phyloP scores from a whole-genome alignment of 2,329 filamentous ascomycete genomes.

The Raffaelea arxii region DNA sequence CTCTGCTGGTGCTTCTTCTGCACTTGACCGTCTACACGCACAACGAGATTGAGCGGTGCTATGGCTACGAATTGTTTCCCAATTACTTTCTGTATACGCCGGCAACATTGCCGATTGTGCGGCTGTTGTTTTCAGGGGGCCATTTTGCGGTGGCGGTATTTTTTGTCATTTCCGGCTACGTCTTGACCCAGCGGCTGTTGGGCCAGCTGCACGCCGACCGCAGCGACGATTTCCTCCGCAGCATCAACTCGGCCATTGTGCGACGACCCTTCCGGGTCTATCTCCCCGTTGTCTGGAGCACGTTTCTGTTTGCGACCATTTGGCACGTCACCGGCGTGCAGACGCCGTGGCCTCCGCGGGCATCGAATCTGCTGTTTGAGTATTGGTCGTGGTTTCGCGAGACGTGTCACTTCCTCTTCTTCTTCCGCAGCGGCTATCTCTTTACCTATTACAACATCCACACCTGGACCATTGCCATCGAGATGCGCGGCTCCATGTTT shows the following conservation, averaged over 20 bases:
- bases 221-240: conserved; percentile 16
- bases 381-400: conserved; percentile 34
- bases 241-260: conserved; percentile 26
- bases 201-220: background rate
- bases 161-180: conserved; percentile 30
- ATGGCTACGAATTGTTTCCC: conserved; percentile 27
- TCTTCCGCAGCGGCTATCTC: conserved; percentile 42
- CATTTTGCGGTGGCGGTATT: conserved; percentile 48
- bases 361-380: conserved; percentile 36
- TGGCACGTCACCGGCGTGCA: conserved; percentile 30
- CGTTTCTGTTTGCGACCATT: conserved; percentile 34
- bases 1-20: conserved; percentile 51
- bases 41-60: conserved; percentile 38
- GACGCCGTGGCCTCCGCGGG: conserved; percentile 24
- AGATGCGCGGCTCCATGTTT: conserved; percentile 48
- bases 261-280: conserved; percentile 42
- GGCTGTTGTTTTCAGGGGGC: conserved; percentile 49
- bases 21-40: conserved; percentile 50
- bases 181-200: background rate
- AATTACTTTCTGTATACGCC: conserved; percentile 32
- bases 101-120: conserved; percentile 42
- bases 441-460: conserved; percentile 48
- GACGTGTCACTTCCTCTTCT: conserved; percentile 39
- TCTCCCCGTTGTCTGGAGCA: conserved; percentile 40
- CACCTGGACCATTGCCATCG: conserved; percentile 54